Base-by-base conservation (phyloP, 2,329 filamentous ascomycete genomes). In the Aspergillus novofumigatus region DNA sequence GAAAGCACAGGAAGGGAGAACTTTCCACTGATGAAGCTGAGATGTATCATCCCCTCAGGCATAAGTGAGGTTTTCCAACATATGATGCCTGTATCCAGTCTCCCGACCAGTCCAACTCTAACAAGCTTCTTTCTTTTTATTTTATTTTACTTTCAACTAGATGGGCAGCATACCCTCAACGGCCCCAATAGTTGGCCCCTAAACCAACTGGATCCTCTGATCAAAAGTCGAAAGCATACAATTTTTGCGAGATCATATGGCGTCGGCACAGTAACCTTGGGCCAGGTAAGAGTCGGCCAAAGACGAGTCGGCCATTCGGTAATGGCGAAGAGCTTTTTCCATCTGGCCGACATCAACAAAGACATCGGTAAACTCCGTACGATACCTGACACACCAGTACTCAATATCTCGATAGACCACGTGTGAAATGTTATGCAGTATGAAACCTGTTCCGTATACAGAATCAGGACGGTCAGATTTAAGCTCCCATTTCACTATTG, bases 101-200 rank as follows among this genome's bases (percentile, higher is more conserved):
- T 23, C 21, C 42, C 44, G 21, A 17, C 9, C 29, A n/a, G 47
- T 26, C 21, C n/a, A 53, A 23, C 3, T 7, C 26, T 23, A 38
- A 10, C 26, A n/a, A 53, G 11, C 51, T 55, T 41, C 32, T 52
- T 9, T 9, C 26, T 28, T 28, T 9, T 52, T 21, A 44, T 23
- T 51, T 17, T 25, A 26, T 20, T 44, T 38, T 21, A 35, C 10
- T 49, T 47, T 20, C 21, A 29, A 29, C 44, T 49, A 59, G 53
- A 52, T 52, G 50, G 47, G 26, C 48, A 38, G 29, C 49, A 35
- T 56, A 44, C 56, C 56, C 49, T 53, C 49, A 28, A 38, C 32
- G 32, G 32, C 5, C 14, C 14, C 5, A 38, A 38, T 5, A 38
- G 5, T 38, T 6, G 5, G 32, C 14, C 32, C 32, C 32, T 38